Conservation (phyloP, 2,329 filamentous ascomycete genomes). For the Arthrobotrys conoides region DNA sequence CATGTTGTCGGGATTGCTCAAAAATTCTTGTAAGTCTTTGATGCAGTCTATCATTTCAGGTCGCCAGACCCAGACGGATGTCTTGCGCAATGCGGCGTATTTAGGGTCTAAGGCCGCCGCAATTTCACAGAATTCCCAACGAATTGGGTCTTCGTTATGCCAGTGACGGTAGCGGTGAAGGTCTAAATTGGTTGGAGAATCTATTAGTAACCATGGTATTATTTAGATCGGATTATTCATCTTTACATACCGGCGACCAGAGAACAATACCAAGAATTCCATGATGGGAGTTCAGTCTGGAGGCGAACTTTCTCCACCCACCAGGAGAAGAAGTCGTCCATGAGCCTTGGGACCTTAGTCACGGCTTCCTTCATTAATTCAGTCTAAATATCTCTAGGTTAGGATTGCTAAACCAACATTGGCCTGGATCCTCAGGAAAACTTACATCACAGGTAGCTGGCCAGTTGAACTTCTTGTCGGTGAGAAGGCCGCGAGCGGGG, state of each 20-base stretch:
- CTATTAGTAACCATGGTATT: neutral
- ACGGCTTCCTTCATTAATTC: constrained; percentile 35
- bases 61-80: constrained; percentile 21
- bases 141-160: constrained; percentile 1
- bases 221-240: neutral
- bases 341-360: neutral
- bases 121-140: constrained; percentile 29
- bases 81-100: constrained; percentile 26
- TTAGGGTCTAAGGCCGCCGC: constrained; percentile 25
- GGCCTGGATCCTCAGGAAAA: neutral
- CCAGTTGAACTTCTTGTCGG: neutral
- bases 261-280: constrained; percentile 21
- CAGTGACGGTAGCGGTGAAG: constrained; percentile 3
- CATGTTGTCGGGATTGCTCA: neutral
- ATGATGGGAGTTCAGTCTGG: neutral
- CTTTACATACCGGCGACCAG: constrained; percentile 2
- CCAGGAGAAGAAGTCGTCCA: neutral
- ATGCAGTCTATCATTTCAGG: constrained; percentile 19
- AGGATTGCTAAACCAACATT: neutral
- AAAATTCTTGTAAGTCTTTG: constrained; percentile 1
- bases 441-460: neutral
- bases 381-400: neutral
- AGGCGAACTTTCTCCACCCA: neutral
- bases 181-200: neutral
- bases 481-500: too few relatives aligned